Base-by-base conservation (phyloP, 2,329 filamentous ascomycete genomes). In the Didymosphaeria variabile region DNA sequence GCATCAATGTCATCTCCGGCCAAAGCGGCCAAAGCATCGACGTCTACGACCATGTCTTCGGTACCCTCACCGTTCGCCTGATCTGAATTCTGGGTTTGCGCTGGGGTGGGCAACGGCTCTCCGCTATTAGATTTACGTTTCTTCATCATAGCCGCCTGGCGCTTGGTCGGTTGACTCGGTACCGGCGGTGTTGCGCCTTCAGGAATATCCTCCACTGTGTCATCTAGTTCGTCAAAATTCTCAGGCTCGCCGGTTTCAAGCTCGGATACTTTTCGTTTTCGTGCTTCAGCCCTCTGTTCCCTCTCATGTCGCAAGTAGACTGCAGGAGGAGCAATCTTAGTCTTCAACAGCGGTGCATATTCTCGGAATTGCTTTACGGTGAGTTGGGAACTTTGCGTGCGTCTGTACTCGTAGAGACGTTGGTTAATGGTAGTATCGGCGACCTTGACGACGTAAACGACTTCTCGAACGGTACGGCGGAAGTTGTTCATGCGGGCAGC, bases 401-500 rank as follows among this genome's bases (percentile, higher is more conserved):
- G 86, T 65, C 92, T 93, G 80, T 98, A 99, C 74, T 99, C 95
- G 67, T 94, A 90, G 10, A 99, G 82, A 63, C 95, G 93, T 75
- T 94, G 92, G 72, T 93, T 91, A 62, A 99, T 93, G 8, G 95
- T 99, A 63, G 93, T 87, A 67, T 96, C 96, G 45, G 94, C 96
- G 54, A 98, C 94, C 76, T 97, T 98, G 76, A 97, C 94, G 40
- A 97, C 92, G 76, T 97, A 98, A n/a, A 98, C 94, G 9, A 99
- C 91, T 79, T 99, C 95, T 32, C 93, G 88, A 13, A 97, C 89
- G 0, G 93, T 97, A 19, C 95, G 90, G 47, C 94, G 91, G 75
- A 96, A 99, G 79, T 98, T 98, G 85, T 97, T 97, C 91, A 98
- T 98, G 55, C 95, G 91, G 9, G 95, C 94, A 7, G 95, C 95